phyloP scores from a whole-genome alignment of 176 grass and related monocot species.

The Rhynchospora pubera region DNA sequence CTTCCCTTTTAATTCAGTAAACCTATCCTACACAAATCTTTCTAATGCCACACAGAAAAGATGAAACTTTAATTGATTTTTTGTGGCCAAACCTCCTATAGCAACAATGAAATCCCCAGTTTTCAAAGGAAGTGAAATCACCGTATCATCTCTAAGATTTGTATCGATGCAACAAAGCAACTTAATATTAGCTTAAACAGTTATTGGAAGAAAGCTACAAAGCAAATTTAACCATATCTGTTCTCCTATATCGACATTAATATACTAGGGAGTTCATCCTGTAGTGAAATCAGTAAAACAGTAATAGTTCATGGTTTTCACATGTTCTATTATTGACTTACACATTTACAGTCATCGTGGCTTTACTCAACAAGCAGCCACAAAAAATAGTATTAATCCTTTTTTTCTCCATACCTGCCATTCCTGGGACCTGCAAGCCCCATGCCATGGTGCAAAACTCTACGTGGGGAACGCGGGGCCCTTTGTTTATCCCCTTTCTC shows the following conservation, averaged over 20 bases:
- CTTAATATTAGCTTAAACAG: neutral
- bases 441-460: constrained; percentile 78
- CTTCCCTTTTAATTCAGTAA: neutral
- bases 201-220: neutral
- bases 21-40: neutral
- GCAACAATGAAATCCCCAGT: no score
- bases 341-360: neutral
- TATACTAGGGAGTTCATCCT: neutral
- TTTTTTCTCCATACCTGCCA: constrained; percentile 5
- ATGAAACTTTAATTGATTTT: neutral
- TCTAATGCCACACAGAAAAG: neutral
- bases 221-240: neutral
- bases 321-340: neutral
- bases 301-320: neutral
- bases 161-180: neutral
- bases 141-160: no score
- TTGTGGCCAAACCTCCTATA: neutral
- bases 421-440: constrained; percentile 18
- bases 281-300: neutral
- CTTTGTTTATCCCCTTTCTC: constrained; percentile 78
- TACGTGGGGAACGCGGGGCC: constrained; percentile 53
- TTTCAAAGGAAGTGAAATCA: no score
- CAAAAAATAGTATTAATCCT: neutral
- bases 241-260: neutral
- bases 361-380: neutral